phyloP scores from a whole-genome alignment of 352 stramenopile species.

The Pythium rishiriense region DNA sequence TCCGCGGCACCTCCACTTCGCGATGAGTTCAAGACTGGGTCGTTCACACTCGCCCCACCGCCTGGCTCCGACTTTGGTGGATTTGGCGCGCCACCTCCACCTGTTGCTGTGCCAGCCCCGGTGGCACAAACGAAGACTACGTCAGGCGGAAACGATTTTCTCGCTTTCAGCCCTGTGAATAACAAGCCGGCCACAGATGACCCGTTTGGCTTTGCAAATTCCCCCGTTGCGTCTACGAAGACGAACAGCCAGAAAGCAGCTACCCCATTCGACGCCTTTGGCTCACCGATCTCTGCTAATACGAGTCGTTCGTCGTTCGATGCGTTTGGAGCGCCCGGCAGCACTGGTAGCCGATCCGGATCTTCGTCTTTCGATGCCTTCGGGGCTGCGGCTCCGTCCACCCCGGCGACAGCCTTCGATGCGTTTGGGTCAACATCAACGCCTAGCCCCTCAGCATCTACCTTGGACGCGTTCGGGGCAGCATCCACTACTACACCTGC shows the following conservation, averaged over 20 bases:
- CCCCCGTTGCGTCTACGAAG: constrained; percentile 18
- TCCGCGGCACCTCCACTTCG: constrained; percentile 32
- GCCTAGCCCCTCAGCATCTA: constrained; percentile 7
- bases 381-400: constrained; percentile 30
- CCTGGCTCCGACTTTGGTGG: constrained; percentile 49
- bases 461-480: constrained; percentile 21
- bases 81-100: constrained; percentile 20
- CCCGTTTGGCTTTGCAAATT: constrained; percentile 55
- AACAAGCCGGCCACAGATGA: constrained; percentile 37
- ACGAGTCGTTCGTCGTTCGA: constrained; percentile 35
- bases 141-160: constrained; percentile 53
- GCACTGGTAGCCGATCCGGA: constrained; percentile 25
- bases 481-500: neutral
- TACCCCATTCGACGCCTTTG: constrained; percentile 33
- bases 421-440: constrained; percentile 29
- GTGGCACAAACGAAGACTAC: constrained; percentile 8
- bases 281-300: constrained; percentile 20
- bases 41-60: constrained; percentile 73
- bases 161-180: constrained; percentile 56
- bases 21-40: constrained; percentile 46
- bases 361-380: constrained; percentile 37
- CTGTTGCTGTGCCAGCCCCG: constrained; percentile 13
- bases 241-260: constrained; percentile 22
- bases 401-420: constrained; percentile 29
- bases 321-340: constrained; percentile 37